phyloP scores from a whole-genome alignment of 176 grass and related monocot species.

The Carex cristatella region DNA sequence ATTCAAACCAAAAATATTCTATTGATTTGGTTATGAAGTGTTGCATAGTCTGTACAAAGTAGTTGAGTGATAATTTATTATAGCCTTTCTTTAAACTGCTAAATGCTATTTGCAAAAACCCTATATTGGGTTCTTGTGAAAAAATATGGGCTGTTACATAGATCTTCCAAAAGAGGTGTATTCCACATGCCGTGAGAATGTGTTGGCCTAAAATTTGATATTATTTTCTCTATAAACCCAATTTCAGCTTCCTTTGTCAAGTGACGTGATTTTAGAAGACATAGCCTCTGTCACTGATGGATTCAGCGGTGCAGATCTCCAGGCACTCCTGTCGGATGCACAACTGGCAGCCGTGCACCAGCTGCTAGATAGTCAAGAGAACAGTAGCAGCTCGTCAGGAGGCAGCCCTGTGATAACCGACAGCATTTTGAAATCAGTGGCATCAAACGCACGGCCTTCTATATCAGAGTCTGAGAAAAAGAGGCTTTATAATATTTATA shows the following conservation, averaged over 20 bases:
- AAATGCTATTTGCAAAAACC: not conserved
- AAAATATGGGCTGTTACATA: not conserved
- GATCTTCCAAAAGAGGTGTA: not conserved
- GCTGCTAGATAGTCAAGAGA: conserved; percentile 56
- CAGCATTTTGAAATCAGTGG: conserved; percentile 69
- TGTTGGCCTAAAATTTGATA: conserved; percentile 7
- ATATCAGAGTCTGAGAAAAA: conserved; percentile 54
- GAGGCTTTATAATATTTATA: conserved; percentile 59
- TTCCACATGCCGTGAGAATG: not conserved
- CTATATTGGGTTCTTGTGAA: not conserved
- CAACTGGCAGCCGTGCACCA: conserved; percentile 76
- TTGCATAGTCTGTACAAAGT: not conserved
- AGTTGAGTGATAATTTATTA: not conserved
- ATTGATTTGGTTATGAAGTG: not conserved
- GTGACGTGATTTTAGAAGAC: conserved; percentile 52
- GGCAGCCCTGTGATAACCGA: conserved; percentile 53
- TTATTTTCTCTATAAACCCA: conserved; percentile 6
- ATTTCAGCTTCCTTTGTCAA: conserved; percentile 70
- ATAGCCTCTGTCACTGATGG: conserved; percentile 80
- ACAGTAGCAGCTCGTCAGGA: conserved; percentile 16
- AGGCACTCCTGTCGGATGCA: conserved; percentile 69
- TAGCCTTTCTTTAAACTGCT: not conserved
- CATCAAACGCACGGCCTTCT: conserved; percentile 69
- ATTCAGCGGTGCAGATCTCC: conserved; percentile 88
- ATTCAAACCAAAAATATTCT: not conserved